A percentile compares a stretch with the other conserved stretches of the same genome.
These are phyloP conservation scores for Elaeis guineensis DNA, from an alignment of 176 grass and related monocot species.

Conservation along the genomic window DNA sequence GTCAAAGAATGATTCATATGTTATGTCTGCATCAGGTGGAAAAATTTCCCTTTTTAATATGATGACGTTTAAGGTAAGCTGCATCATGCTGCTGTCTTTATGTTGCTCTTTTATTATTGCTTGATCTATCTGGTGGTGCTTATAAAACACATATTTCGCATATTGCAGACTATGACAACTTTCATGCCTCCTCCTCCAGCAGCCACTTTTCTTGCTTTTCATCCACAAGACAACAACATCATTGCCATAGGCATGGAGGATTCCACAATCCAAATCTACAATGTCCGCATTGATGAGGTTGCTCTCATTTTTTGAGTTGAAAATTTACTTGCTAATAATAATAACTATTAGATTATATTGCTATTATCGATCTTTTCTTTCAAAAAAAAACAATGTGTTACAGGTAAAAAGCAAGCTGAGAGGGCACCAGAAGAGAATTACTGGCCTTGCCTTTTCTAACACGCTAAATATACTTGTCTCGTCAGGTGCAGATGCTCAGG, in stretches of 20 bases:
- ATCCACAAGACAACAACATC: constrained; percentile 12
- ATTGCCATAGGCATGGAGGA: constrained; percentile 11
- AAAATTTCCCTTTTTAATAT: too few species aligned
- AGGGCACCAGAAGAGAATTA: constrained; percentile 11
- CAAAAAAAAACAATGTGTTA: not conserved
- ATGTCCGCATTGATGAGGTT: constrained; percentile 14
- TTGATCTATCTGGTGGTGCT: too few species aligned
- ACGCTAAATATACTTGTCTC: constrained; percentile 4
- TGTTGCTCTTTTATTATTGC: too few species aligned
- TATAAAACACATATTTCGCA: too few species aligned
- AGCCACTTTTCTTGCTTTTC: constrained; percentile 11
- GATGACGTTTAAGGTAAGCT: too few species aligned
- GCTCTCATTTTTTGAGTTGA: not conserved
- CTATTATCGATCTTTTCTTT: not conserved
- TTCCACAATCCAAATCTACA: constrained; percentile 12
- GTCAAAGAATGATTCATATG: too few species aligned
- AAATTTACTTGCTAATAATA: not conserved
- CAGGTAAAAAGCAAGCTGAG: constrained; percentile 6
- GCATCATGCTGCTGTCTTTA: too few species aligned
- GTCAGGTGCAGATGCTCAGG: constrained; percentile 12
- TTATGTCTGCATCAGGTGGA: too few species aligned
- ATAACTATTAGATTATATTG: not conserved
- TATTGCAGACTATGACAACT: constrained; percentile 9
- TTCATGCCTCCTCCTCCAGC: constrained; percentile 7
- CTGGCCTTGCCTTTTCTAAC: constrained; percentile 13